These are phyloP conservation scores for Scheffersomyces stipitis DNA, from an alignment of 805 yeast species.

Conservation along the genomic window DNA sequence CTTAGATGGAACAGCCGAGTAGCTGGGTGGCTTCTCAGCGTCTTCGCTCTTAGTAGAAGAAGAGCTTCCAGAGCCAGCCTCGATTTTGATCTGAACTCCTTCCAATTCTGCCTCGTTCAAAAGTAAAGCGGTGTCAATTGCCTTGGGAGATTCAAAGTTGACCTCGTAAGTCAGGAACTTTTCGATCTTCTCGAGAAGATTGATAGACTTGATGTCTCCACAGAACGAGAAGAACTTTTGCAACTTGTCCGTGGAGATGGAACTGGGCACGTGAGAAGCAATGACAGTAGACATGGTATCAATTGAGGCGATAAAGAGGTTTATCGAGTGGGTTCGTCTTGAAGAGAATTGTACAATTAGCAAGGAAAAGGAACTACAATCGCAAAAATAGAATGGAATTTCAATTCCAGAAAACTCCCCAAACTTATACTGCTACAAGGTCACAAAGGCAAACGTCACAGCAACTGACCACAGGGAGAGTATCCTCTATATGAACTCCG, in stretches of 20 bases:
- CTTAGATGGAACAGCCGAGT: conserved; percentile 11
- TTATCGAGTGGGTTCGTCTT: too few species aligned
- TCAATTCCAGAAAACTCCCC: too few species aligned
- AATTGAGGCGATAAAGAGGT: background rate
- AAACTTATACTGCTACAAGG: too few species aligned
- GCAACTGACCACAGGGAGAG: too few species aligned
- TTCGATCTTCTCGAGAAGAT: conserved; percentile 24
- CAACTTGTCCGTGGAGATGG: conserved; percentile 51
- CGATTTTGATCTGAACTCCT: conserved; percentile 53
- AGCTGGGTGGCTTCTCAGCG: conserved; percentile 20
- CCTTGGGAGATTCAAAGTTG: conserved; percentile 55
- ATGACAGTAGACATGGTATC: conserved; percentile 41
- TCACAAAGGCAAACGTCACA: too few species aligned
- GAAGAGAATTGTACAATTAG: too few species aligned
- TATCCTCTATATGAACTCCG: too few species aligned
- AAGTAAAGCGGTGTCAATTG: conserved; percentile 68
- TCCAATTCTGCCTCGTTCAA: conserved; percentile 74
- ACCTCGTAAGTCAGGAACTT: conserved; percentile 46
- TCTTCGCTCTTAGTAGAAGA: conserved; percentile 11
- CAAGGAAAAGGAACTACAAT: too few species aligned
- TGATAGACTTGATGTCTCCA: conserved; percentile 48
- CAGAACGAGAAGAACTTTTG: conserved; percentile 74
- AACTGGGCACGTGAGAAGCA: conserved; percentile 55
- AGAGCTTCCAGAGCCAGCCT: conserved; percentile 11
- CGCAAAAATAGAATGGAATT: too few species aligned